Evolutionary conservation across 768 basidiomycete genomes (phyloP), one percentile per base, ranked within the genome.

Genomic region (Suillus subalutaceus): DNA sequence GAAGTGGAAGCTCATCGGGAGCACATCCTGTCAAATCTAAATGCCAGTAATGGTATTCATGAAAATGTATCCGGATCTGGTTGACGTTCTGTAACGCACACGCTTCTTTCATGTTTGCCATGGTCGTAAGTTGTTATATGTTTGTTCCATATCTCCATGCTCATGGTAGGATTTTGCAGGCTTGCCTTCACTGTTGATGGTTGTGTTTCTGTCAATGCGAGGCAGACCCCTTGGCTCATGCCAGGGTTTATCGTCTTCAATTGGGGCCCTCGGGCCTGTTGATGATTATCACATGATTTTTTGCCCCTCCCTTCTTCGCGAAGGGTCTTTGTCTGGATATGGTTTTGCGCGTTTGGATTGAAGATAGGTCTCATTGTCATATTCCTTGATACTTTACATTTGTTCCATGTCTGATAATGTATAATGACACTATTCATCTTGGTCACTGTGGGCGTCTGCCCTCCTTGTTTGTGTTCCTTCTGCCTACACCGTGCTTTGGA

Each of bases 231-330:
- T 9, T 62, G 20, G 62, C 7, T 37, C 20, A 2, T 35, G 40
- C 46, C 56, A 35, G 55, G 35, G 15, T 26, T 9, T 58, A 23
- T 53, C 16, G 57, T 65, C 53, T 38, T 65, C 30, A 38, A 63
- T 30, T 66, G 18, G 64, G 37, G 44, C 43, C 20, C 16, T 58
- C 37, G 13, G 57, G 40, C 68, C 59, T n/a, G 37, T 60, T 48
- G 30, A n/a, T 46, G 63, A 46, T 63, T 55, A 63, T 71, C n/a
- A n/a, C n/a, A n/a, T n/a, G n/a, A n/a, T n/a, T n/a, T n/a, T 80
- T 80, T 67, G 67, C 53, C 38, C 9, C 64, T 57, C 56, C 74
- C 76, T 75, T 78, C 77, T 75, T 80, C 70, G 77, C 61, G 78
- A 76, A 75, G 76, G 73, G n/a, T 32, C 62, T 37, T 63, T 59